These are phyloP conservation scores for Pulveroboletus sp. DNA, from an alignment of 768 basidiomycete genomes.

Conservation along the genomic window DNA sequence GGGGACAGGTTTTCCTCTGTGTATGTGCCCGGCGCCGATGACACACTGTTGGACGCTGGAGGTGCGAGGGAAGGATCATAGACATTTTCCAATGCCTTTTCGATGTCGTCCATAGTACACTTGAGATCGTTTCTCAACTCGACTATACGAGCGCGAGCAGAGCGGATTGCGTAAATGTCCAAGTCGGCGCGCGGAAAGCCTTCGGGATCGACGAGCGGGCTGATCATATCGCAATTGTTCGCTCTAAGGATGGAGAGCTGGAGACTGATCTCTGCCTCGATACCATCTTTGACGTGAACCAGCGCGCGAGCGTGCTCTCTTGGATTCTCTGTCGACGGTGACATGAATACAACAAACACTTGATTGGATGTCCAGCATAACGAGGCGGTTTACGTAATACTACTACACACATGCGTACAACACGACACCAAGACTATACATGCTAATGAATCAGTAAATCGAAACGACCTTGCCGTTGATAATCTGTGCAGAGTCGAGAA, in stretches of 20 bases:
- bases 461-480: slow-evolving; percentile 53
- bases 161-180: slow-evolving; percentile 74
- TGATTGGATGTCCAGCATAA: background rate
- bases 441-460: background rate
- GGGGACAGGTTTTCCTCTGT: slow-evolving; percentile 32
- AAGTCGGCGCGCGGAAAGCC: slow-evolving; percentile 89
- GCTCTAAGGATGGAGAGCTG: slow-evolving; percentile 59
- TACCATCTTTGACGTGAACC: slow-evolving; percentile 61
- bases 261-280: slow-evolving; percentile 66
- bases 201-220: slow-evolving; percentile 77
- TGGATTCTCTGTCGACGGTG: slow-evolving; percentile 40
- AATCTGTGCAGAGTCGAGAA: slow-evolving; percentile 46
- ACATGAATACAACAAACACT: slow-evolving; percentile 25
- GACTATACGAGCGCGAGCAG: slow-evolving; percentile 72
- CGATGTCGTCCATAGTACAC: slow-evolving; percentile 60
- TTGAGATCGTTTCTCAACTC: slow-evolving; percentile 76
- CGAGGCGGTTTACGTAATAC: slow-evolving; percentile 8
- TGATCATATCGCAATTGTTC: slow-evolving; percentile 60
- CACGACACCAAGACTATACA: background rate
- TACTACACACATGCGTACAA: too few relatives aligned
- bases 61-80: slow-evolving; percentile 44
- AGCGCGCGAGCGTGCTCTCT: slow-evolving; percentile 58
- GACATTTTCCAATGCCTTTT: slow-evolving; percentile 60
- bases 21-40: slow-evolving; percentile 19
- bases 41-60: slow-evolving; percentile 20